Evolutionary conservation across 768 basidiomycete genomes (phyloP).

Genomic region (Hypholoma sublateritium): DNA sequence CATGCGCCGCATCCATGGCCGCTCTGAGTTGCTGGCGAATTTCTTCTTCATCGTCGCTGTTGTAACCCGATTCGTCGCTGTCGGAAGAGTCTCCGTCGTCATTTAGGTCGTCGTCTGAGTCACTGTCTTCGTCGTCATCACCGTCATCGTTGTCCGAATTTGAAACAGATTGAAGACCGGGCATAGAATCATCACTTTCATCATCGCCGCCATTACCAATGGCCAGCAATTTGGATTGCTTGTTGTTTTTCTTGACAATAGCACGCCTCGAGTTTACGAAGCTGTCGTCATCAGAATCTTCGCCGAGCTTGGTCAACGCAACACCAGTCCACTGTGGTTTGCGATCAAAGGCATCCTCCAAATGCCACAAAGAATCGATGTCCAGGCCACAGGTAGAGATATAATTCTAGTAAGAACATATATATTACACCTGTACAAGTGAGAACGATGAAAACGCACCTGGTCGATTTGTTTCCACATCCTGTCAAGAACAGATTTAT

Average conservation of each 20-base stretch:
- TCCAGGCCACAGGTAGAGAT: conserved; percentile 46
- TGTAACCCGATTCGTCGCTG: conserved; percentile 41
- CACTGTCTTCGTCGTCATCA: conserved; percentile 40
- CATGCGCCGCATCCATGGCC: conserved; percentile 70
- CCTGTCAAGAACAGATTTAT: conserved; percentile 46
- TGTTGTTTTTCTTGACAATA: conserved; percentile 23
- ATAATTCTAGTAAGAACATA: conserved; percentile 51
- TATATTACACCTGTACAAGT: background rate
- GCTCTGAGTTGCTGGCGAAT: conserved; percentile 60
- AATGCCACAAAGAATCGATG: conserved; percentile 65
- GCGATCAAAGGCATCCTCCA: conserved; percentile 49
- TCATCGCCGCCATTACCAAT: conserved; percentile 44
- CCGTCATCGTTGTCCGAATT: conserved; percentile 52
- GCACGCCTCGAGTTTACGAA: conserved; percentile 14
- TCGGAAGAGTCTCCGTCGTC: conserved; percentile 39
- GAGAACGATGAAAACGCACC: conserved; percentile 34
- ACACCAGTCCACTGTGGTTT: conserved; percentile 61
- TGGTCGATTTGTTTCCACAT: conserved; percentile 67
- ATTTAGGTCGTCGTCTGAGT: conserved; percentile 30
- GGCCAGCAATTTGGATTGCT: conserved; percentile 44
- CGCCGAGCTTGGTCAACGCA: conserved; percentile 29
- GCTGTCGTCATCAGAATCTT: conserved; percentile 28
- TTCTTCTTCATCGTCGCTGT: conserved; percentile 70
- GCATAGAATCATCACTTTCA: conserved; percentile 58
- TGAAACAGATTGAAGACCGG: conserved; percentile 64